Conservation (phyloP, 1,284 basidiomycete species). For the Fistulina hepatica region DNA sequence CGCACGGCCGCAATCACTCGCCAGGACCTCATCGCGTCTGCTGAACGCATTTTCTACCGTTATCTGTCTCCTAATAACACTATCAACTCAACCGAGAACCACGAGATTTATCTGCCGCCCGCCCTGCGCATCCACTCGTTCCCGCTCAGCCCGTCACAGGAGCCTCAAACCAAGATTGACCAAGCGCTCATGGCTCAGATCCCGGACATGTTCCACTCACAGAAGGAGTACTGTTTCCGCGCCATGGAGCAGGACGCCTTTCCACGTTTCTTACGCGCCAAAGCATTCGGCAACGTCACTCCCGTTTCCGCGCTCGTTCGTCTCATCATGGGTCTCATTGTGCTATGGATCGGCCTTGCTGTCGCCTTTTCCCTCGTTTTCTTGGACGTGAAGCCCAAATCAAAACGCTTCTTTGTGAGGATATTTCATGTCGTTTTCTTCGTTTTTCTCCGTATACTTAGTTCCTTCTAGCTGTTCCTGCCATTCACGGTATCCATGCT, state of each 20-base stretch:
- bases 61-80: slow-evolving; percentile 73
- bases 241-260: slow-evolving; percentile 98
- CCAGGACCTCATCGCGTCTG: slow-evolving; percentile 81
- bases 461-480: slow-evolving; percentile 66
- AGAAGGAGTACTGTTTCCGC: slow-evolving; percentile 96
- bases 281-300: slow-evolving; percentile 95
- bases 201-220: slow-evolving; percentile 93
- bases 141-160: slow-evolving; percentile 55
- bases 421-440: slow-evolving; percentile 1
- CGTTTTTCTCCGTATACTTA: slow-evolving; percentile 4
- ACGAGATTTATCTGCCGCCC: slow-evolving; percentile 93
- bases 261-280: slow-evolving; percentile 88
- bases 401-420: slow-evolving; percentile 89
- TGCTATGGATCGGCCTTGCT: slow-evolving; percentile 87
- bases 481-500: slow-evolving; percentile 88
- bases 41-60: slow-evolving; percentile 90
- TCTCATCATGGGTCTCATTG: slow-evolving; percentile 74
- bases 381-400: slow-evolving; percentile 82
- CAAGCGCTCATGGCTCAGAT: slow-evolving; percentile 76
- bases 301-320: slow-evolving; percentile 81
- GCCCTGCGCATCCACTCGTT: slow-evolving; percentile 74
- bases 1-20: slow-evolving; percentile 86
- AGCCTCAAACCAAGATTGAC: slow-evolving; percentile 64
- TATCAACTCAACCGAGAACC: slow-evolving; percentile 57
- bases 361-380: slow-evolving; percentile 89